Conservation (phyloP, 371 early-diverging fungal genomes). For the Phascolomyces articulosus region DNA sequence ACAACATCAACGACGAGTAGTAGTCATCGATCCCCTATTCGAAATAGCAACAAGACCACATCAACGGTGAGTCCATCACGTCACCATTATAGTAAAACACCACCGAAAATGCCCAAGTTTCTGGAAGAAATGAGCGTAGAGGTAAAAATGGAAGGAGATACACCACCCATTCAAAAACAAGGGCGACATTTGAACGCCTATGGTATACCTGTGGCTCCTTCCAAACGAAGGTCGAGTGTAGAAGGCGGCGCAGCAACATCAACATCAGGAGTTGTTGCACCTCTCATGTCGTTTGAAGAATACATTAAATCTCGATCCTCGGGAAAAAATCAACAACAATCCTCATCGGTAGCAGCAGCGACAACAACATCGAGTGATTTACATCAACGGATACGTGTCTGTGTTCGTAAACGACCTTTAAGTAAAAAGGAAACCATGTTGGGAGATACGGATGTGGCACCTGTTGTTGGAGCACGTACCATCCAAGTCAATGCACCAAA, state of each 20-base stretch:
- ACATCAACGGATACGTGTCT: slow-evolving; percentile 89
- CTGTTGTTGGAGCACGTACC: slow-evolving; percentile 63
- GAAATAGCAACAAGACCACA: neutral
- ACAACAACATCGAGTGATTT: slow-evolving; percentile 37
- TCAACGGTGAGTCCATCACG: neutral
- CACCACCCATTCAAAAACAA: slow-evolving; percentile 14
- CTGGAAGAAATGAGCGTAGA: slow-evolving; percentile 17
- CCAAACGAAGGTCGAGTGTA: slow-evolving; percentile 15
- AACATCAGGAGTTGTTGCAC: too few species aligned
- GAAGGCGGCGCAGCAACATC: neutral
- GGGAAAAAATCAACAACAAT: neutral
- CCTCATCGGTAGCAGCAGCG: neutral
- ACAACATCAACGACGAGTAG: too few species aligned
- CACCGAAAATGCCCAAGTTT: slow-evolving; percentile 18
- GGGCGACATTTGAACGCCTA: slow-evolving; percentile 21
- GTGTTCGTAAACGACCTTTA: slow-evolving; percentile 95
- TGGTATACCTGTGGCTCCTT: slow-evolving; percentile 19
- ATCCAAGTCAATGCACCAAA: slow-evolving; percentile 90
- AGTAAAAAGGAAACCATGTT: slow-evolving; percentile 77
- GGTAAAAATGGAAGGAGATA: slow-evolving; percentile 8
- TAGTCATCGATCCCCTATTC: slow-evolving; percentile 6
- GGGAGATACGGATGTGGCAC: slow-evolving; percentile 85
- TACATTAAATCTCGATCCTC: slow-evolving; percentile 11
- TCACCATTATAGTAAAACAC: slow-evolving; percentile 5
- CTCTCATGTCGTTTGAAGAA: slow-evolving; percentile 18